These are phyloP conservation scores for Rhizophagus prolifer DNA, from an alignment of 192 early-diverging fungal genomes.

Conservation along the genomic window DNA sequence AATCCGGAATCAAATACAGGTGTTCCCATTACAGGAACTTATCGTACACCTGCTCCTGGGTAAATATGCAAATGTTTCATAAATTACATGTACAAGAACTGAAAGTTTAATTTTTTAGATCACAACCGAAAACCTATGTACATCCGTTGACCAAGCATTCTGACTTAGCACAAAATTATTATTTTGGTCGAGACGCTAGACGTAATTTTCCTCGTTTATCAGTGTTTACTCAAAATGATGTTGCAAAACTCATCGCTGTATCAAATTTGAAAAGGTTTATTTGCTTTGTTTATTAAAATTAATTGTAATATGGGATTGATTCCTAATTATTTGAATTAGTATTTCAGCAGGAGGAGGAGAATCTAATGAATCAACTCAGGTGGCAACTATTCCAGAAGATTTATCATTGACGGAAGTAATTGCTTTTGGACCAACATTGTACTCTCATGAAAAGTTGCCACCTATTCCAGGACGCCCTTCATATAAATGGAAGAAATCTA, in stretches of 20 bases:
- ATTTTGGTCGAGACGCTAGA: slow-evolving; percentile 88
- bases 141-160: slow-evolving; percentile 56
- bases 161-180: slow-evolving; percentile 79
- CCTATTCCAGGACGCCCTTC: slow-evolving; percentile 49
- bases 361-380: slow-evolving; percentile 7
- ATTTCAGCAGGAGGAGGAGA: slow-evolving; percentile 2
- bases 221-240: slow-evolving; percentile 76
- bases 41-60: slow-evolving; percentile 30
- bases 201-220: slow-evolving; percentile 88
- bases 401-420: slow-evolving; percentile 51
- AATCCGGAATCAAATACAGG: slow-evolving; percentile 25
- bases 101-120: slow-evolving; percentile 12
- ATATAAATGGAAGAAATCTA: slow-evolving; percentile 47
- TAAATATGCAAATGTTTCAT: neutral
- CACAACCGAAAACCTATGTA: slow-evolving; percentile 53
- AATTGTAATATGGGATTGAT: neutral
- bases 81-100: neutral
- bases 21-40: slow-evolving; percentile 18
- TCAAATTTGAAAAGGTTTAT: slow-evolving; percentile 33
- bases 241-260: slow-evolving; percentile 62
- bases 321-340: neutral
- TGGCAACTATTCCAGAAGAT: slow-evolving; percentile 33
- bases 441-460: slow-evolving; percentile 53
- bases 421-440: slow-evolving; percentile 46
- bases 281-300: neutral